phyloP scores from a whole-genome alignment of 2,329 filamentous ascomycete genomes.

The Hysterium pulicare region DNA sequence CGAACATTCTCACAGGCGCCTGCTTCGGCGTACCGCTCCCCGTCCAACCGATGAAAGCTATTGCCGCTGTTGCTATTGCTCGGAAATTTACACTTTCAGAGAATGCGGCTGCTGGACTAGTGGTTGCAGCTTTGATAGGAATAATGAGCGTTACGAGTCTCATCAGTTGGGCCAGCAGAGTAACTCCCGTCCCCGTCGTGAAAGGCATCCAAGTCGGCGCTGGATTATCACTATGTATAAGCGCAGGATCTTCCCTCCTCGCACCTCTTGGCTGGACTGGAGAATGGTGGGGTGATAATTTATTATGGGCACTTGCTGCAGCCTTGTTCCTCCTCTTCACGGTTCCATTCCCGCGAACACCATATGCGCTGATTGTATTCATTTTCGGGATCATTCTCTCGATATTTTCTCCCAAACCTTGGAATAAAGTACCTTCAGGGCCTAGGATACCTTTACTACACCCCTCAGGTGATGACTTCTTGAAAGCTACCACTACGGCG shows the following conservation, averaged over 20 bases:
- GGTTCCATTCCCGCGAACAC: slow-evolving; percentile 62
- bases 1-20: slow-evolving; percentile 78
- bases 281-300: slow-evolving; percentile 70
- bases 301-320: slow-evolving; percentile 70
- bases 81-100: slow-evolving; percentile 63
- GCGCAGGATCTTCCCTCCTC: slow-evolving; percentile 66
- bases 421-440: slow-evolving; percentile 45
- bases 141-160: slow-evolving; percentile 76
- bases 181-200: slow-evolving; percentile 80
- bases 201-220: slow-evolving; percentile 95
- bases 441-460: slow-evolving; percentile 47
- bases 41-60: slow-evolving; percentile 87
- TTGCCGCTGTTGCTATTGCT: slow-evolving; percentile 83
- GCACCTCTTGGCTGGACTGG: slow-evolving; percentile 64
- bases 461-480: slow-evolving; percentile 50
- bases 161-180: slow-evolving; percentile 67
- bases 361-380: slow-evolving; percentile 75
- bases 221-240: slow-evolving; percentile 76
- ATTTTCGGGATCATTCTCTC: slow-evolving; percentile 66
- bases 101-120: slow-evolving; percentile 78
- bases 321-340: slow-evolving; percentile 70
- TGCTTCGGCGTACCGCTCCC: slow-evolving; percentile 86
- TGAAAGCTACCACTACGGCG: slow-evolving; percentile 58
- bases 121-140: slow-evolving; percentile 70
- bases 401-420: slow-evolving; percentile 33